phyloP scores from a whole-genome alignment of 169 alveolate species.

The Gregarina niphandrodes region DNA sequence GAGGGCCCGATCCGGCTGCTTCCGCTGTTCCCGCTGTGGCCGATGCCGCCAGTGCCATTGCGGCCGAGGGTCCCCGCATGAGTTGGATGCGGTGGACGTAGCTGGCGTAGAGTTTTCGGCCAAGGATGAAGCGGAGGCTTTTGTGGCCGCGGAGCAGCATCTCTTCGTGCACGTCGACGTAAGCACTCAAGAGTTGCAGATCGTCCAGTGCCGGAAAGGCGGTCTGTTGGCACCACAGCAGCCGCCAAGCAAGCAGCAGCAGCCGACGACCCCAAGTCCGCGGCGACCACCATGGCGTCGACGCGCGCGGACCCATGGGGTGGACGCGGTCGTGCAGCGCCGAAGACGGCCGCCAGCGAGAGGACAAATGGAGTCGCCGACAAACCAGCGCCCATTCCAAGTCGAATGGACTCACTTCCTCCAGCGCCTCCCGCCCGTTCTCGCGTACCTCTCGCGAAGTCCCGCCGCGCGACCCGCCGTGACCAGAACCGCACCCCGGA shows the following conservation, averaged over 20 bases:
- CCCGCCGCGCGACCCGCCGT: no score
- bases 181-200: constrained; percentile 37
- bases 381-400: no score
- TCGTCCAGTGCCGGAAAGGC: constrained; percentile 22
- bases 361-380: no score
- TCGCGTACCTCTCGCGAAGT: no score
- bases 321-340: constrained; percentile 16
- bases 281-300: constrained; percentile 10
- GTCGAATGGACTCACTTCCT: no score
- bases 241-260: no score
- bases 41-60: no score
- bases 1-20: constrained; percentile 7
- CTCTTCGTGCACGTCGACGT: constrained; percentile 49
- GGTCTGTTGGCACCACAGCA: constrained; percentile 14
- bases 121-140: constrained; percentile 31
- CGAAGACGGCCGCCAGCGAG: no score
- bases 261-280: constrained; percentile 6
- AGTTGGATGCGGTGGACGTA: constrained; percentile 15
- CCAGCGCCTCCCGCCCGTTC: no score
- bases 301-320: constrained; percentile 19
- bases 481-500: no score
- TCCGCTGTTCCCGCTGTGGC: constrained; percentile 3
- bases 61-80: no score
- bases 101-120: constrained; percentile 26
- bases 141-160: constrained; percentile 37